A percentile compares a stretch with the other conserved stretches of the same genome.
Conservation (phyloP, 75 land plant genomes). For the Picea glauca region DNA sequence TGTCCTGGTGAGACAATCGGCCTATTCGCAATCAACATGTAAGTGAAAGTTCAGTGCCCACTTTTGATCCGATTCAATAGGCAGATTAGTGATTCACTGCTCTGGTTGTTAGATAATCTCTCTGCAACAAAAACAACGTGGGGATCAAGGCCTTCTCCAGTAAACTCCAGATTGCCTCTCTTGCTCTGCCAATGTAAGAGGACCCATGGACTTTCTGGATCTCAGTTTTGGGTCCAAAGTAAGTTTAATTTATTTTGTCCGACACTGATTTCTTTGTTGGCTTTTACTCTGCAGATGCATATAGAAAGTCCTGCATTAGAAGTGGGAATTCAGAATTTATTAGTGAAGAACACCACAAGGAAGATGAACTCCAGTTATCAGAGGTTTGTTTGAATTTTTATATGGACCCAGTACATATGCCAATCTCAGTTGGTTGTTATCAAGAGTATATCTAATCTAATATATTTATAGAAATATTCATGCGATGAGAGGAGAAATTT, state of each 20-base stretch:
- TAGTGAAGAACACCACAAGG: neutral
- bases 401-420: neutral
- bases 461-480: neutral
- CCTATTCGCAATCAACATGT: neutral
- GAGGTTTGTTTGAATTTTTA: constrained; percentile 4
- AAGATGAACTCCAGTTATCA: neutral
- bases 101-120: neutral
- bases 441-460: neutral
- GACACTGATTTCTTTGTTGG: neutral
- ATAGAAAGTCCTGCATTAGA: neutral
- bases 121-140: neutral
- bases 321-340: neutral
- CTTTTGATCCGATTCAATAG: neutral
- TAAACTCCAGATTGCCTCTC: neutral
- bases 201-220: neutral
- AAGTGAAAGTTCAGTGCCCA: constrained; percentile 1
- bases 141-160: neutral
- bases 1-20: neutral
- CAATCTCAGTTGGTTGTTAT: neutral
- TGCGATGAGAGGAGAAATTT: neutral
- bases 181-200: neutral
- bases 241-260: neutral
- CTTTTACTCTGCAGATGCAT: neutral
- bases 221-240: neutral
- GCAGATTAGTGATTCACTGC: neutral